Evolutionary conservation across 805 yeast species (phyloP).

Genomic region (Yamadazyma takamatsuzukensis): DNA sequence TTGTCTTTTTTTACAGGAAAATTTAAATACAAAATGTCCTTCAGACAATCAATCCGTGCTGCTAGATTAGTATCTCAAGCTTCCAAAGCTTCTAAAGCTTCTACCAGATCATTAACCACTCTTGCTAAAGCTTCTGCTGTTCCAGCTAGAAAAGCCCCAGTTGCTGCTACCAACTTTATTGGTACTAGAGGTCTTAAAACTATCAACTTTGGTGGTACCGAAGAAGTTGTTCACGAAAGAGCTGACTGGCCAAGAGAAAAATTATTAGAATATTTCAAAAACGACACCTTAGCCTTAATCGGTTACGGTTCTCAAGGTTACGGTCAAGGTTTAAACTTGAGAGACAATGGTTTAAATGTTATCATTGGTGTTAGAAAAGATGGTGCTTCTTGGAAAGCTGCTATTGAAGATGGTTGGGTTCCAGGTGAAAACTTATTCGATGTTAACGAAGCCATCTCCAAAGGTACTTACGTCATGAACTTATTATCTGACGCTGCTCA

Average conservation of each 20-base stretch:
- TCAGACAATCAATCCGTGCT: constrained; percentile 43
- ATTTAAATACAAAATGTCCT: constrained; percentile 38
- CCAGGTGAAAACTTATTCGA: constrained; percentile 98
- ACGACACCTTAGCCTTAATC: constrained; percentile 94
- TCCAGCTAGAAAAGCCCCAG: constrained; percentile 40
- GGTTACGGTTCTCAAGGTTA: constrained; percentile 99
- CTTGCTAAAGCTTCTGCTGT: constrained; percentile 45
- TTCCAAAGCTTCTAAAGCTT: constrained; percentile 39
- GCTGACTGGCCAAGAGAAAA: constrained; percentile 99
- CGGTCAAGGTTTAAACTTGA: constrained; percentile 99
- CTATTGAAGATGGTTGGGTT: constrained; percentile 99
- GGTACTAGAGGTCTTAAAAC: constrained; percentile 89
- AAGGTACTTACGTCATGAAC: constrained; percentile 96
- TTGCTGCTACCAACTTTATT: constrained; percentile 15
- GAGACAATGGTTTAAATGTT: constrained; percentile 98
- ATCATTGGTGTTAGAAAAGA: constrained; percentile 97
- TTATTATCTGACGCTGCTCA: constrained; percentile 98
- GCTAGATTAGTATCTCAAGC: constrained; percentile 44
- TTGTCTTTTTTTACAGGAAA: too few species aligned
- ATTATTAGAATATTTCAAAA: constrained; percentile 92
- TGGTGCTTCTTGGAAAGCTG: constrained; percentile 99
- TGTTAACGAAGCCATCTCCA: constrained; percentile 86
- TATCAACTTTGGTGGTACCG: constrained; percentile 95
- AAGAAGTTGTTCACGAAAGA: constrained; percentile 96
- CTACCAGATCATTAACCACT: constrained; percentile 63